These are phyloP conservation scores for Eucalyptus globulus DNA, from an alignment of 345 rosid species.

Conservation along the genomic window DNA sequence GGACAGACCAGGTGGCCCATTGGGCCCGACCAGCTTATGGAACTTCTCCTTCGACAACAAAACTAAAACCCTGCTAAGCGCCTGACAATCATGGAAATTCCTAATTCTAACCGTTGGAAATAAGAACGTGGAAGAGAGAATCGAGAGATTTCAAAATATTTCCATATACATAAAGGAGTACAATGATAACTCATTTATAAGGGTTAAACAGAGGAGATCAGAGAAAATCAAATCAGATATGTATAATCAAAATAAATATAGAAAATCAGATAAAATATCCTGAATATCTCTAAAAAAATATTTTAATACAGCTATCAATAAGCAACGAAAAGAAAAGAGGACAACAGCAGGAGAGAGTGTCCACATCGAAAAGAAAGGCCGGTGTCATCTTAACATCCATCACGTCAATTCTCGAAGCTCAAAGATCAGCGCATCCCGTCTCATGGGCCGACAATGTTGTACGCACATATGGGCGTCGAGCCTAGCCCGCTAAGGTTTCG, in stretches of 20 bases:
- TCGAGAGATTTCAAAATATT: too few relatives aligned
- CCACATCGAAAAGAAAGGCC: neutral
- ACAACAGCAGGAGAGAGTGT: neutral
- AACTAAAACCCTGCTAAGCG: neutral
- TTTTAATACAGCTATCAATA: too few relatives aligned
- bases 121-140: too few relatives aligned
- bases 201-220: too few relatives aligned
- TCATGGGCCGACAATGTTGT: neutral
- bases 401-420: neutral
- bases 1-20: neutral
- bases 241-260: too few relatives aligned
- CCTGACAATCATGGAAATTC: neutral
- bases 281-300: too few relatives aligned
- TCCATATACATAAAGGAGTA: too few relatives aligned
- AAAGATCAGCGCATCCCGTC: neutral
- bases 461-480: neutral
- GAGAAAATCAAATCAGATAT: too few relatives aligned
- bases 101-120: neutral
- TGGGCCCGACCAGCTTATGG: neutral
- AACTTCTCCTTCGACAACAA: neutral
- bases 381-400: neutral
- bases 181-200: too few relatives aligned
- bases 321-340: neutral
- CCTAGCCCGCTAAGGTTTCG: neutral
- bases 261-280: too few relatives aligned